Base-by-base conservation (phyloP, 495 filamentous ascomycete species). In the Annulohypoxylon nitens region DNA sequence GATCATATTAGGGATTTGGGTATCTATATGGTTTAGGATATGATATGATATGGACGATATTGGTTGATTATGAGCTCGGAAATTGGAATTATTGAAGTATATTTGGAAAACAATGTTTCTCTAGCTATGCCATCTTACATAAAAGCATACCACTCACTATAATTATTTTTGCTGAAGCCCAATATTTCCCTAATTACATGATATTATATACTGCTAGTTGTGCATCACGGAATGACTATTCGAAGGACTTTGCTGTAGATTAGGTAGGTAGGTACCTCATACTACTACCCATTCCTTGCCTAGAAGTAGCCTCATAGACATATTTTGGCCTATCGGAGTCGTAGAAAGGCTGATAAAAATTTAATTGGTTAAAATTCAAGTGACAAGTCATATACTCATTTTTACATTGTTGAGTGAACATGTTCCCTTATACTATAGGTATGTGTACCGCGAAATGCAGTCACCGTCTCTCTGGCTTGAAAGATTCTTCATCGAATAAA, bases 381-480 rank as follows among this genome's bases (percentile, higher is more conserved):
- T 67, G 63, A 72, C 50, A 59, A 26, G 69, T 67, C 69, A 37
- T 34, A 14, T 67, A 41, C 59, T 23, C 20, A 23, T 23, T 23
- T 23, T 23, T 23, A 23, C 20, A 18, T 41, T 45, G 37, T 14
- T 25, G 33, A 39, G 14, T 48, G 39, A 4, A 50, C 39, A 10
- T 0, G 23, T 41, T 11, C 37, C 9, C 37, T 23, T 20, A 16
- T n/a, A n/a, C n/a, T n/a, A n/a, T n/a, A n/a, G n/a, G n/a, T n/a
- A n/a, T n/a, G n/a, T n/a, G n/a, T n/a, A n/a, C n/a, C n/a, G n/a
- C n/a, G n/a, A n/a, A n/a, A n/a, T n/a, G n/a, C n/a, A n/a, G n/a
- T 3, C 41, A 16, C 10, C 41, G 4, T 16, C 41, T 45, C 55
- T 45, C 58, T 18, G 20, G 14, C 26, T 16, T 4, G 6, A 5